These are phyloP conservation scores for Lepidium africanum DNA, from an alignment of 345 rosid species.

Conservation along the genomic window DNA sequence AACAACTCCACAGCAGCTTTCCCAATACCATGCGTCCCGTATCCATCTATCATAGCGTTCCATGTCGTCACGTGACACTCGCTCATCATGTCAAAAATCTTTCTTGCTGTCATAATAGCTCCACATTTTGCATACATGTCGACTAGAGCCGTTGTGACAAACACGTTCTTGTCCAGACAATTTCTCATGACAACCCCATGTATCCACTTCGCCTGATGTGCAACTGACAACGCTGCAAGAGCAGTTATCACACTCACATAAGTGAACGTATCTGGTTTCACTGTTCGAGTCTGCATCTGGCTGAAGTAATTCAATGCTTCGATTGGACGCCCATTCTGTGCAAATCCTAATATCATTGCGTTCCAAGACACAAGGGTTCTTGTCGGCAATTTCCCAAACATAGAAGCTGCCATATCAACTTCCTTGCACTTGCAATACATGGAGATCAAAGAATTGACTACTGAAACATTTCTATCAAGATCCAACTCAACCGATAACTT, in stretches of 20 bases:
- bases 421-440: constrained; percentile 74
- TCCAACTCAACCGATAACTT: constrained; percentile 35
- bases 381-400: constrained; percentile 41
- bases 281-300: constrained; percentile 33
- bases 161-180: constrained; percentile 44
- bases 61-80: constrained; percentile 67
- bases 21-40: constrained; percentile 72
- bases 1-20: constrained; percentile 55
- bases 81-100: constrained; percentile 54
- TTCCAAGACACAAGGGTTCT: constrained; percentile 82
- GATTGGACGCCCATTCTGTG: constrained; percentile 57
- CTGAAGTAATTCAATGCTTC: constrained; percentile 63
- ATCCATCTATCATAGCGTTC: constrained; percentile 85
- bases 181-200: constrained; percentile 54
- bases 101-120: constrained; percentile 49
- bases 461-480: constrained; percentile 47
- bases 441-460: constrained; percentile 68
- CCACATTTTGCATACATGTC: constrained; percentile 93
- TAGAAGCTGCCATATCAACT: constrained; percentile 46
- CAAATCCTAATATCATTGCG: constrained; percentile 69
- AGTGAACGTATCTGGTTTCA: constrained; percentile 63
- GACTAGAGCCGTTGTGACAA: constrained; percentile 61
- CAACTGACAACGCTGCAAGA: constrained; percentile 57
- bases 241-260: constrained; percentile 79
- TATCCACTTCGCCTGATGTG: constrained; percentile 67